Conservation (phyloP, 768 basidiomycete species). For the Astraeus odoratus region DNA sequence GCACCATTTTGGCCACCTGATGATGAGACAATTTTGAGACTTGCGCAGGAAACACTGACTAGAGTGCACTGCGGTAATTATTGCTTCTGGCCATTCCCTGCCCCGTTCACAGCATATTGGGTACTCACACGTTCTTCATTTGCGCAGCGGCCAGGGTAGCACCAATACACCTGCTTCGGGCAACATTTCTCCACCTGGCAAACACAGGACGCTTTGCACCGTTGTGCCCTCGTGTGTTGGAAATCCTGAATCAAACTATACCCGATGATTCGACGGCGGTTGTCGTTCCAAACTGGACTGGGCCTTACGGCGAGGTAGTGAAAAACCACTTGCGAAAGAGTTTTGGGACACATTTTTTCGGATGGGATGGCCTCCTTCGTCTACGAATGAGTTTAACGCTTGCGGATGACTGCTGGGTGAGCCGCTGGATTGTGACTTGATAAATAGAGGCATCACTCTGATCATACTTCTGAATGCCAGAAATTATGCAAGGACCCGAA, state of each 20-base stretch:
- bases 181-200: conserved; percentile 29
- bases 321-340: conserved; percentile 43
- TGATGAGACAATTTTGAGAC: conserved; percentile 22
- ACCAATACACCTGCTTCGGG: conserved; percentile 23
- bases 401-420: conserved; percentile 39
- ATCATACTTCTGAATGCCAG: conserved; percentile 24
- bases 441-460: conserved; percentile 13
- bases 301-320: conserved; percentile 29
- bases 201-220: conserved; percentile 30
- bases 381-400: conserved; percentile 50
- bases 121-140: background rate
- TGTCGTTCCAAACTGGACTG: conserved; percentile 21
- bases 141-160: conserved; percentile 16
- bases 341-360: conserved; percentile 52
- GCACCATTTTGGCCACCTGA: conserved; percentile 47
- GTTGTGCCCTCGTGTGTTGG: conserved; percentile 39
- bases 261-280: conserved; percentile 15
- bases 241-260: conserved; percentile 30
- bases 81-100: background rate
- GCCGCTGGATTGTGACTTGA: conserved; percentile 10
- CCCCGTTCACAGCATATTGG: background rate
- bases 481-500: conserved; percentile 41
- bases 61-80: conserved; percentile 36
- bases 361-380: conserved; percentile 46
- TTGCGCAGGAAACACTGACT: conserved; percentile 21